phyloP scores from a whole-genome alignment of 495 filamentous ascomycete species.

The Neurospora sp. region DNA sequence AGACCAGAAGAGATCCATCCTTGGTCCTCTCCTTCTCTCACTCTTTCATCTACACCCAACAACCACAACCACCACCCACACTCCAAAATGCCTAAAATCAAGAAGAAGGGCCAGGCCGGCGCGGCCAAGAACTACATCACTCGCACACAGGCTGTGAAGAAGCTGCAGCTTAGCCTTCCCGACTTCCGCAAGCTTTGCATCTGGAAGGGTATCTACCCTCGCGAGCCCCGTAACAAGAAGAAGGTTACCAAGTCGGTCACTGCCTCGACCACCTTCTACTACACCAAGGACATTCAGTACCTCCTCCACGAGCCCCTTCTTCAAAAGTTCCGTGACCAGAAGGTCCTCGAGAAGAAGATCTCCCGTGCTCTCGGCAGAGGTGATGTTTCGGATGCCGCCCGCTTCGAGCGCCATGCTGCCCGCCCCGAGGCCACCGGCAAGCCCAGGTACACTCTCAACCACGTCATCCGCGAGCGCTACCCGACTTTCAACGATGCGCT shows the following conservation, averaged over 20 bases:
- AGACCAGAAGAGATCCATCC: neutral
- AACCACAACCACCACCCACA: neutral
- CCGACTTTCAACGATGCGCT: constrained; percentile 93
- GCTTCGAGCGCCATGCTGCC: constrained; percentile 48
- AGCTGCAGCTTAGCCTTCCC: constrained; percentile 91
- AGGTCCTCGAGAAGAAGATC: constrained; percentile 93
- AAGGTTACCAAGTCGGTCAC: constrained; percentile 88
- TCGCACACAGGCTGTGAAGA: constrained; percentile 88
- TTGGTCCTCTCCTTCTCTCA: constrained; percentile 9
- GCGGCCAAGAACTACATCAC: constrained; percentile 98
- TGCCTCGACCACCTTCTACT: constrained; percentile 92
- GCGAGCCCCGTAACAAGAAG: constrained; percentile 92
- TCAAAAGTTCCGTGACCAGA: constrained; percentile 92
- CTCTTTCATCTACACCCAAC: neutral
- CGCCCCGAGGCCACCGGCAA: constrained; percentile 76
- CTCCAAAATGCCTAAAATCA: constrained; percentile 68
- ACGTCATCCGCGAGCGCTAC: constrained; percentile 96
- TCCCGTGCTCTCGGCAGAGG: constrained; percentile 79
- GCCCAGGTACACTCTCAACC: constrained; percentile 80
- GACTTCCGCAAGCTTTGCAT: constrained; percentile 98
- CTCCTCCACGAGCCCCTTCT: constrained; percentile 95
- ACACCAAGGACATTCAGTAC: constrained; percentile 97
- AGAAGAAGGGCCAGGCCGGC: constrained; percentile 92
- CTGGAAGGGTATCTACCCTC: constrained; percentile 97
- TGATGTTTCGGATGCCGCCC: constrained; percentile 72